Evolutionary conservation across 2,329 filamentous ascomycete species (phyloP).

Genomic region (Alternaria consortialis): DNA sequence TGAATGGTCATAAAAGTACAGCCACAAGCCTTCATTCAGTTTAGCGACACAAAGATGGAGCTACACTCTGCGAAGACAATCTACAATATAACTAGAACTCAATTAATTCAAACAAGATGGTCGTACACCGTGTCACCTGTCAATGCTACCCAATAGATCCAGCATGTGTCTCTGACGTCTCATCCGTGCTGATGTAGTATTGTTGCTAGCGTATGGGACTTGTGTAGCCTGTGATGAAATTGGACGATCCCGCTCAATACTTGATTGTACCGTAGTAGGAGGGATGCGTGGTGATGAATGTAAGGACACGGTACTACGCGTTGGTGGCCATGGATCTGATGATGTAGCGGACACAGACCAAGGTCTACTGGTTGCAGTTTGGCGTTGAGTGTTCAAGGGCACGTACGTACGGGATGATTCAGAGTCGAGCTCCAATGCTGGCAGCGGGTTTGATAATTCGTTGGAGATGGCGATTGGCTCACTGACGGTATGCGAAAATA

Average conservation of each 20-base stretch:
- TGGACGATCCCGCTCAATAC: neutral
- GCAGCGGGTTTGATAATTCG: neutral
- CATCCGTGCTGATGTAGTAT: slow-evolving; percentile 18
- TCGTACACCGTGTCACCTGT: neutral
- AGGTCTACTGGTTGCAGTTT: neutral
- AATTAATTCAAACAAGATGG: no score
- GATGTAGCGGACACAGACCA: neutral
- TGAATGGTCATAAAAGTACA: no score
- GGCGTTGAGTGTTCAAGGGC: neutral
- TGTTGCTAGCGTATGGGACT: neutral
- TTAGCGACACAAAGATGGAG: neutral
- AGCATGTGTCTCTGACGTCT: slow-evolving; percentile 25
- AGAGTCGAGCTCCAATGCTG: neutral
- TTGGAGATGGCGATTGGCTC: slow-evolving; percentile 5
- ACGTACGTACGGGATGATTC: neutral
- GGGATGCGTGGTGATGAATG: neutral
- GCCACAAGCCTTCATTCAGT: no score
- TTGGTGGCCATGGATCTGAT: neutral
- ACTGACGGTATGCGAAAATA: slow-evolving; percentile 11
- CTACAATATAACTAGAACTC: neutral
- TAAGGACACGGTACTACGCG: neutral
- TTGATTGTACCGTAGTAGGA: neutral
- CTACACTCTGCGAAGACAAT: neutral
- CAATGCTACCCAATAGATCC: slow-evolving; percentile 24
- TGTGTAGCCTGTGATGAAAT: neutral